phyloP scores from a whole-genome alignment of 2,329 filamentous ascomycete species.

The Davidsoniella eucalypti region DNA sequence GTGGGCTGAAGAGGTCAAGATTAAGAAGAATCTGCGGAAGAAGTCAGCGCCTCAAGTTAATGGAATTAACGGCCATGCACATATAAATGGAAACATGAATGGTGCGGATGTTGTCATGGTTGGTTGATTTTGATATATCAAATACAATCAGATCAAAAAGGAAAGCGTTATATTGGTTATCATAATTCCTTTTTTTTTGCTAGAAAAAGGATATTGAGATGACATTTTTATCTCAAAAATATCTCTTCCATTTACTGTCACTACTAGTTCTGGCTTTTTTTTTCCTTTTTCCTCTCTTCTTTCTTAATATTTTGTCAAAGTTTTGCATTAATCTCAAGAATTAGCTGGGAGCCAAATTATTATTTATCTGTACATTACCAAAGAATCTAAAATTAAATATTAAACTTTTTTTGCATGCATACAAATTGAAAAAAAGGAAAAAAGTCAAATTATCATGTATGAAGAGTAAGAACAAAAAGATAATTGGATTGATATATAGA shows the following conservation, averaged over 20 bases:
- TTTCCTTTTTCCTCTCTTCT: background rate
- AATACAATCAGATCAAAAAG: no score
- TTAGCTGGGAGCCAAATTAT: no score
- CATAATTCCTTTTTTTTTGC: no score
- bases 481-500: background rate
- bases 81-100: background rate
- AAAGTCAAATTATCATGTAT: no score
- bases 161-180: no score
- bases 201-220: background rate
- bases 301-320: background rate
- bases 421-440: background rate
- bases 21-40: slow-evolving; percentile 7
- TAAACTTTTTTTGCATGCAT: background rate
- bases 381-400: background rate
- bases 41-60: background rate
- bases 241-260: background rate
- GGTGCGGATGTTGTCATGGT: slow-evolving; percentile 11
- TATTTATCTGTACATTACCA: no score
- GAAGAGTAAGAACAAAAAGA: background rate
- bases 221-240: background rate
- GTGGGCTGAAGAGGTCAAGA: slow-evolving; percentile 24
- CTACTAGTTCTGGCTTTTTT: background rate
- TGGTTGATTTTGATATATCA: background rate
- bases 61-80: background rate
- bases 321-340: background rate